Base-by-base conservation (phyloP, 1,284 basidiomycete genomes). In the Ustanciosporium gigantosporum region DNA sequence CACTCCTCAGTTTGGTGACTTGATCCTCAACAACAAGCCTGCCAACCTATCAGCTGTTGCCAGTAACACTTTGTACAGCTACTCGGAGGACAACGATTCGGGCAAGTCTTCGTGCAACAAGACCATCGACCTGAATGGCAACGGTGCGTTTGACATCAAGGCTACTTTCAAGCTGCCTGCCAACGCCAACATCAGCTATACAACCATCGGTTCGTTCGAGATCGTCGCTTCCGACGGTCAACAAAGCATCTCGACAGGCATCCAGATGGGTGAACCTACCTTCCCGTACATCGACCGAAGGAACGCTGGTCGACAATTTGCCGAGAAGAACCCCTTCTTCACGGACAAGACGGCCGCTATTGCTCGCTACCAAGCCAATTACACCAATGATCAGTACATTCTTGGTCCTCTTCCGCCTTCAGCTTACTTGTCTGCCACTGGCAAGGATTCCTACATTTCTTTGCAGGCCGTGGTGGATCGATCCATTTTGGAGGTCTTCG, bases 251-350 rank as follows among this genome's bases (percentile, higher is more conserved):
- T 58, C 48, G 45, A 61, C 51, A 0, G 69, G 69, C 17, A 48
- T 66, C 37, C 46, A 58, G 45, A 53, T 55, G 46, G 77, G 73
- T 20, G 76, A 78, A 44, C 66, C 65, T 5, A 62, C 72, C 2
- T 31, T 55, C 6, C 48, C 75, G 4, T 79, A 62, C 66, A 46
- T 79, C 23, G 77, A 80, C 51, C 66, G 79, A 25, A 66, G 77
- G 19, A 57, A 66, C 5, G 68, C 71, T 15, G 69, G 68, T 13
- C 56, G 52, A 1, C 31, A 32, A n/a, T 80, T 74, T 9, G 59
- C 66, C 3, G 45, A 49, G 46, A 56, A 66, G 17, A 72, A 76
- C 43, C 71, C 74, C 8, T 75, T 77, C 48, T 79, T 76, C 58
- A 79, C 77, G 31, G 71, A 79, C 58, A 71, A 76, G 50, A 37